Conservation (phyloP, 306 rosid genomes). For the Fragaria vesca region DNA sequence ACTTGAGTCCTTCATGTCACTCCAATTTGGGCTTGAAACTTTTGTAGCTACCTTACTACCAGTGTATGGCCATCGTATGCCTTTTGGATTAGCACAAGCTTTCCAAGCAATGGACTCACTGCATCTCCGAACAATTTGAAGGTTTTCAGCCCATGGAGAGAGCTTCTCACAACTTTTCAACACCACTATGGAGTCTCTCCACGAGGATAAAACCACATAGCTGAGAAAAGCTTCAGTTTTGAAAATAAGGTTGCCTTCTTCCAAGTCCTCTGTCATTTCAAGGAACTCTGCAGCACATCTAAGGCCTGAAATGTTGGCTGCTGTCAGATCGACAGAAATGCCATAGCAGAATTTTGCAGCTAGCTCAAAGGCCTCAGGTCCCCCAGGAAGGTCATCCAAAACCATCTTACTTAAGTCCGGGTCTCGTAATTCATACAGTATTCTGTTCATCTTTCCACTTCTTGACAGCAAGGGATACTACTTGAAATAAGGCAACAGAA, state of each 20-base stretch:
- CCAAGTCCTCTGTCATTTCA: constrained; percentile 97
- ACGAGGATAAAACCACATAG: constrained; percentile 91
- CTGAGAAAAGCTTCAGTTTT: constrained; percentile 97
- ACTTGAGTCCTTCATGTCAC: constrained; percentile 72
- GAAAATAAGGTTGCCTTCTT: constrained; percentile 96
- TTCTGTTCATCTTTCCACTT: constrained; percentile 89
- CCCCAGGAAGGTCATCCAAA: constrained; percentile 90
- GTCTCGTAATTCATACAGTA: constrained; percentile 64
- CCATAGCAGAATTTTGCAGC: constrained; percentile 96
- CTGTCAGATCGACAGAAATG: constrained; percentile 87
- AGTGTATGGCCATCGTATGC: constrained; percentile 90
- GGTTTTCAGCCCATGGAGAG: constrained; percentile 95
- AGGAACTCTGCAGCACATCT: constrained; percentile 94
- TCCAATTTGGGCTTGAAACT: constrained; percentile 78
- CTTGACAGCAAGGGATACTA: constrained; percentile 89
- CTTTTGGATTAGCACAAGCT: constrained; percentile 97
- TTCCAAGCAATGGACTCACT: constrained; percentile 99
- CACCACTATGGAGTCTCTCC: constrained; percentile 93
- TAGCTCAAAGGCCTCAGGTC: constrained; percentile 79
- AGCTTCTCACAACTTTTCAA: constrained; percentile 93
- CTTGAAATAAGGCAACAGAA: constrained; percentile 18
- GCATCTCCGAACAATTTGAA: constrained; percentile 90
- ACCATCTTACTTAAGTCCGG: constrained; percentile 61
- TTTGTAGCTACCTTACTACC: constrained; percentile 62
- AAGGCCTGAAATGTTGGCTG: constrained; percentile 90